Conservation (phyloP, 179 eudicot species). For the Carnegiea gigantea region DNA sequence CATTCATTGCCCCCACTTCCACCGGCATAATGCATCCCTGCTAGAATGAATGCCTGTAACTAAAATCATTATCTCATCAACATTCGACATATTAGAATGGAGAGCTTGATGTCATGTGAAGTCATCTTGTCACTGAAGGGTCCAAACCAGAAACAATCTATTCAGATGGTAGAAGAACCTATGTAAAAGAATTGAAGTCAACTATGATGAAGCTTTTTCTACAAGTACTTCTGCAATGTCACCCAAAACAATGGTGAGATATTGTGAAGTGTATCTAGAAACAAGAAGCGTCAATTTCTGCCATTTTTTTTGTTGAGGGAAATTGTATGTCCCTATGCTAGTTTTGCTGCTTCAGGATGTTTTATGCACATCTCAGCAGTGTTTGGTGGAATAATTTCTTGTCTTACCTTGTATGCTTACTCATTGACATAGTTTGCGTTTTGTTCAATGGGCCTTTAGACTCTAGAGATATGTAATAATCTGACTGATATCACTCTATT, state of each 20-base stretch:
- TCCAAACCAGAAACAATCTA: not conserved
- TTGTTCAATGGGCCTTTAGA: not conserved
- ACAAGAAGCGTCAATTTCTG: not conserved
- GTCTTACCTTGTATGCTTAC: too few relatives aligned
- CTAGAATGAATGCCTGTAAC: not conserved
- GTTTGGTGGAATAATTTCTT: too few relatives aligned
- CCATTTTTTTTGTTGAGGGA: not conserved
- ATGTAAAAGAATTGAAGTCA: not conserved
- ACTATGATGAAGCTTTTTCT: not conserved
- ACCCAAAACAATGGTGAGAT: not conserved
- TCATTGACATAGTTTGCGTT: too few relatives aligned
- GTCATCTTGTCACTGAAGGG: conserved; percentile 1
- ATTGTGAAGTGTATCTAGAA: not conserved
- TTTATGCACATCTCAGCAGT: not conserved
- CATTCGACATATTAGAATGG: not conserved
- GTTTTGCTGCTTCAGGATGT: not conserved
- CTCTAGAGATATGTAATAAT: not conserved
- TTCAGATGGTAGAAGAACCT: not conserved
- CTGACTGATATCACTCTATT: conserved; percentile 6
- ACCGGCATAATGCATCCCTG: not conserved
- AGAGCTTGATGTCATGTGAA: not conserved
- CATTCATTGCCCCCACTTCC: not conserved
- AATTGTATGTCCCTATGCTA: not conserved
- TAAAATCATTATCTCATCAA: not conserved
- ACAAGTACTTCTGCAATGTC: not conserved